phyloP scores from a whole-genome alignment of 2,329 filamentous ascomycete species.

The Pseudogymnoascus sp. region DNA sequence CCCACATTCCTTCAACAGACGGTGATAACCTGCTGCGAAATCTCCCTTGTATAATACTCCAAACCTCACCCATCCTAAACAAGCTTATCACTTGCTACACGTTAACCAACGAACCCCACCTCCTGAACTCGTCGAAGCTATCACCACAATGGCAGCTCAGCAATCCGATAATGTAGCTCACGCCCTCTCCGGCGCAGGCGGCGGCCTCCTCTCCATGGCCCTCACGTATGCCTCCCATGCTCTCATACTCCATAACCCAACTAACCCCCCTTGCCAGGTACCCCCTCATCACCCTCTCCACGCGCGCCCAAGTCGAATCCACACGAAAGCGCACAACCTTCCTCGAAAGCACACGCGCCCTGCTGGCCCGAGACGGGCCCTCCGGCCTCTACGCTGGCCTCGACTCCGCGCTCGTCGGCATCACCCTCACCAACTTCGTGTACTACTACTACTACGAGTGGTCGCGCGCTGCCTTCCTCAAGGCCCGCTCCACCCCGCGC shows the following conservation, averaged over 20 bases:
- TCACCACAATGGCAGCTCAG: slow-evolving; percentile 24
- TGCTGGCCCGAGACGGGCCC: slow-evolving; percentile 85
- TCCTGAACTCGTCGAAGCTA: neutral
- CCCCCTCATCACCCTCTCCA: slow-evolving; percentile 93
- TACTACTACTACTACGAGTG: slow-evolving; percentile 99
- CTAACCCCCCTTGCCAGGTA: slow-evolving; percentile 49
- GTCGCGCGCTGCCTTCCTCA: slow-evolving; percentile 75
- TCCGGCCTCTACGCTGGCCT: slow-evolving; percentile 85
- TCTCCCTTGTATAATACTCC: neutral
- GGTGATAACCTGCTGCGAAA: neutral
- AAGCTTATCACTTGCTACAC: neutral
- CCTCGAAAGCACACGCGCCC: slow-evolving; percentile 71
- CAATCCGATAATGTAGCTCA: slow-evolving; percentile 97
- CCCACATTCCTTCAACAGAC: neutral
- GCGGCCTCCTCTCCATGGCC: slow-evolving; percentile 90
- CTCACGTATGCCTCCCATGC: slow-evolving; percentile 58
- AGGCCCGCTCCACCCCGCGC: slow-evolving; percentile 64
- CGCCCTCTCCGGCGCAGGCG: slow-evolving; percentile 84
- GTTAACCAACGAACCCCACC: neutral
- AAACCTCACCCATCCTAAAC: neutral
- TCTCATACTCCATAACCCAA: slow-evolving; percentile 2
- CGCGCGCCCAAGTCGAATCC: slow-evolving; percentile 94
- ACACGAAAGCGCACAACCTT: slow-evolving; percentile 83
- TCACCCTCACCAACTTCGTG: slow-evolving; percentile 97
- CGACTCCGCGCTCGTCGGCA: slow-evolving; percentile 90